phyloP scores from a whole-genome alignment of 2,329 filamentous ascomycete species.

The Bretziella fagacearum region DNA sequence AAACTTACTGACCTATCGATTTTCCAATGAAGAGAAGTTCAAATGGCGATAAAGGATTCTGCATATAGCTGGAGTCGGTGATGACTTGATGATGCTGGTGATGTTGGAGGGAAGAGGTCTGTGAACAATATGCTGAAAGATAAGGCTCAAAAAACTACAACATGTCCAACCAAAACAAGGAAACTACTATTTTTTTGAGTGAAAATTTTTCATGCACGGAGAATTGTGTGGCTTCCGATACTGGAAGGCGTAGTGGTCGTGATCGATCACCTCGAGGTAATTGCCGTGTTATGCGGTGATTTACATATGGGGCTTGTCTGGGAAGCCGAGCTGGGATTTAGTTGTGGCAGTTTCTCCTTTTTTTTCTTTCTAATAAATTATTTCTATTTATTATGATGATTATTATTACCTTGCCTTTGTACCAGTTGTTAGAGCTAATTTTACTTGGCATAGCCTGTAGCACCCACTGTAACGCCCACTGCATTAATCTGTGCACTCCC shows the following conservation, averaged over 20 bases:
- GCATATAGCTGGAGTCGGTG: background rate
- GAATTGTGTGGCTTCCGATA: too few relatives aligned
- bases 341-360: background rate
- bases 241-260: background rate
- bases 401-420: background rate
- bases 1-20: too few relatives aligned
- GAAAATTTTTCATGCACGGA: too few relatives aligned
- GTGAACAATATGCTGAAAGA: too few relatives aligned
- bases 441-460: background rate
- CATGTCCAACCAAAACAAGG: too few relatives aligned
- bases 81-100: background rate
- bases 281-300: slow-evolving; percentile 3
- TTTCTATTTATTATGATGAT: background rate
- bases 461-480: background rate
- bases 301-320: background rate
- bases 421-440: background rate
- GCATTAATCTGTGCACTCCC: background rate
- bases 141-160: too few relatives aligned
- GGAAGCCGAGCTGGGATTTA: slow-evolving; percentile 1
- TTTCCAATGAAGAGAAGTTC: too few relatives aligned
- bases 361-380: background rate
- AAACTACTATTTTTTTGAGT: too few relatives aligned
- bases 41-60: background rate
- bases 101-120: too few relatives aligned
- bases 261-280: background rate